Base-by-base conservation (phyloP, 1,284 basidiomycete genomes). In the Mixia osmundae region DNA sequence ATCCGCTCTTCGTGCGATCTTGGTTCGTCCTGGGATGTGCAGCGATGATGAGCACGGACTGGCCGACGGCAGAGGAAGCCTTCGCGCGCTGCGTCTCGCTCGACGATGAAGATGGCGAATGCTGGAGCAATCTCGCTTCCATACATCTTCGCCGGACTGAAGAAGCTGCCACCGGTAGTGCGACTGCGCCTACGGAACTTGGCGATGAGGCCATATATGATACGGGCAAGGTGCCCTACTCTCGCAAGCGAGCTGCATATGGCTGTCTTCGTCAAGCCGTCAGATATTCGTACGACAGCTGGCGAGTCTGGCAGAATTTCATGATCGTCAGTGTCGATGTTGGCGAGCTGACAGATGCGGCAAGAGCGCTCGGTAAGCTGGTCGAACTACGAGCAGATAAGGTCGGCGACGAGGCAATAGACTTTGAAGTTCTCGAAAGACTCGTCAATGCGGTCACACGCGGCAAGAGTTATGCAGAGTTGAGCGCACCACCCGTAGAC, bases 281-380 rank as follows among this genome's bases (percentile, higher is more conserved):
- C 40, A 74, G 72, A 46, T 71, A 69, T 52, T 67, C 69, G 35
- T 78, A 80, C 55, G 74, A 83, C 36, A 87, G 87, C 51, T 97
- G 89, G 89, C 69, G 80, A 12, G 87, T 99, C 70, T 99, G 91
- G 91, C 66, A 68, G 47, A 99, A 99, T 61, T 95, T 87, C 62
- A 89, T 87, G 76, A 64, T 94, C 47, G 75, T 97, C 25, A 68
- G 79, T 5, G 66, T 94, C 56, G 83, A 95, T 50, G 76, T 94
- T 11, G 89, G 87, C 5, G 78, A 94, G 56, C 65, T 94, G 30
- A 62, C 70, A 6, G 89, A 99, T 54, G 76, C 83, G 0, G 72
- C 70, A 36, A 72, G 79, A 18, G 87, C 87, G 0, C 64, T 85
- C 32, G 66, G 66, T 0, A 72, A 83, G 4, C 65, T 94, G 21